Percentiles rank a stretch among this genome's conserved stretches.
Conservation (phyloP, 768 basidiomycete genomes). For the Russula virescens region DNA sequence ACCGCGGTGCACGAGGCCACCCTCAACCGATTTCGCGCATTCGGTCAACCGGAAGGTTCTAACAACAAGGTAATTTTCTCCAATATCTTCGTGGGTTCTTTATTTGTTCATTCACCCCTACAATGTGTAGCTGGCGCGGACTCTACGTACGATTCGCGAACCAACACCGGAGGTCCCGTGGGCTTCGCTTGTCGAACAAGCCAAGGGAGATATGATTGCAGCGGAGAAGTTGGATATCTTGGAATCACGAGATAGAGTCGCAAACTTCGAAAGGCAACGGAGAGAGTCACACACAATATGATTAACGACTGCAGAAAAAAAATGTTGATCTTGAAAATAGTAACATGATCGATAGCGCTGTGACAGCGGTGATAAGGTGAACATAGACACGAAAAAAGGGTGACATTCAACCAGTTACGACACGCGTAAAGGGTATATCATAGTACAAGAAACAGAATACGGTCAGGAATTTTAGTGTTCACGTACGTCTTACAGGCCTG, state of each 20-base stretch:
- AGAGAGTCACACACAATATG: conserved; percentile 10
- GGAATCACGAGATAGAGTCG: conserved; percentile 29
- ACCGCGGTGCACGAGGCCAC: conserved; percentile 44
- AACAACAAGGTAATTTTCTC: conserved; percentile 11
- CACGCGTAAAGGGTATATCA: neutral
- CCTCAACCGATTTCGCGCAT: conserved; percentile 45
- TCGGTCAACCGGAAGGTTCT: conserved; percentile 40
- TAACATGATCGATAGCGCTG: neutral
- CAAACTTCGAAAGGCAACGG: conserved; percentile 7
- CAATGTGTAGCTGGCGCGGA: conserved; percentile 47
- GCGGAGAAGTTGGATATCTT: conserved; percentile 61
- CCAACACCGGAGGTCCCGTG: conserved; percentile 41
- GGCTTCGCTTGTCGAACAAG: conserved; percentile 49
- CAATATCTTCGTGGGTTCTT: neutral
- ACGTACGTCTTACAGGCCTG: neutral
- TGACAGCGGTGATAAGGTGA: neutral
- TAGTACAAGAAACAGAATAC: neutral
- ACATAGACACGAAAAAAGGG: too few species aligned
- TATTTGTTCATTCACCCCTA: conserved; percentile 5
- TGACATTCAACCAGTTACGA: neutral
- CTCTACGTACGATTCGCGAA: conserved; percentile 47
- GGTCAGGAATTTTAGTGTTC: neutral
- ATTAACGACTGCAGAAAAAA: neutral
- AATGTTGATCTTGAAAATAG: neutral
- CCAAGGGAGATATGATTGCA: conserved; percentile 57